Conservation (phyloP, 2,329 filamentous ascomycete species). For the Fusarium fracticaudum region DNA sequence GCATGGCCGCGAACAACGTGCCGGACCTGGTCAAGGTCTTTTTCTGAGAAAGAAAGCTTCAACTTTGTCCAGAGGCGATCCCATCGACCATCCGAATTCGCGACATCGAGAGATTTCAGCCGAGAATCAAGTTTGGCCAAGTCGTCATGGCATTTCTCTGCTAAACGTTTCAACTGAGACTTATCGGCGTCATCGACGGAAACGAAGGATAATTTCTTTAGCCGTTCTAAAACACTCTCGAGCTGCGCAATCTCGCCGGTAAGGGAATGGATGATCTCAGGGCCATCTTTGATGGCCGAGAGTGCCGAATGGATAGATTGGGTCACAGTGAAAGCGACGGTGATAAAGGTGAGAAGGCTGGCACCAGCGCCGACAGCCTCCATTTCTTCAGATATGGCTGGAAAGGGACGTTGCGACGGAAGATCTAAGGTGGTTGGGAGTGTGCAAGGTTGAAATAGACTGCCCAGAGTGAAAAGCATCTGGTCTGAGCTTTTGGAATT, state of each 20-base stretch:
- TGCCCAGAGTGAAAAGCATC: background rate
- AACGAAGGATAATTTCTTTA: rapidly evolving
- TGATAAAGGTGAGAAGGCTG: background rate
- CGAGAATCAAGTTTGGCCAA: rapidly evolving
- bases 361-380: background rate
- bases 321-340: background rate
- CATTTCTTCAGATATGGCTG: rapidly evolving
- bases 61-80: background rate
- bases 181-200: rapidly evolving
- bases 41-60: background rate
- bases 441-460: background rate
- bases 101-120: background rate
- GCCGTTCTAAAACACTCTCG: rapidly evolving
- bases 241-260: rapidly evolving
- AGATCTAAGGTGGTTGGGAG: no score
- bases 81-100: background rate
- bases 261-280: background rate
- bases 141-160: background rate
- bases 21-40: background rate
- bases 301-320: background rate
- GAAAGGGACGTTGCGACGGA: rapidly evolving
- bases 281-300: background rate
- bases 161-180: rapidly evolving
- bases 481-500: background rate
- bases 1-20: background rate